Evolutionary conservation across 2,329 filamentous ascomycete species (phyloP).

Genomic region (Camptophora hylomeconis): DNA sequence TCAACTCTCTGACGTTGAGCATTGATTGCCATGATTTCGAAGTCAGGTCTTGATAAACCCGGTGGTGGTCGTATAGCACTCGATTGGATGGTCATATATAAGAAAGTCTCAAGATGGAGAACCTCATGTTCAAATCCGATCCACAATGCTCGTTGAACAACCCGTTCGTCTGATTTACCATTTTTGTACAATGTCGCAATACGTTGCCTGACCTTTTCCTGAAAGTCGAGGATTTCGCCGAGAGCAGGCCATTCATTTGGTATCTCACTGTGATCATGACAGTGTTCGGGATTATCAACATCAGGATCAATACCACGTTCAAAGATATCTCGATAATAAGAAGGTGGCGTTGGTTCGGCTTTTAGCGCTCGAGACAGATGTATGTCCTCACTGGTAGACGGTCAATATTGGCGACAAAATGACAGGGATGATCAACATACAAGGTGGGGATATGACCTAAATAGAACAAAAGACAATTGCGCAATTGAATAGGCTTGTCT

Average conservation of each 20-base stretch:
- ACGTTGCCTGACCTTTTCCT: slow-evolving; percentile 56
- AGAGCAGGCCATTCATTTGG: slow-evolving; percentile 74
- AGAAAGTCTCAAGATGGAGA: slow-evolving; percentile 87
- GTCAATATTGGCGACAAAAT: no score
- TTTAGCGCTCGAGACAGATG: no score
- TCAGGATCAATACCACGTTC: slow-evolving; percentile 92
- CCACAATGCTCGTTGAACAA: slow-evolving; percentile 66
- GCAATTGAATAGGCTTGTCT: no score
- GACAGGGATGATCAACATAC: no score
- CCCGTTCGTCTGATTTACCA: slow-evolving; percentile 37
- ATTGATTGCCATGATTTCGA: slow-evolving; percentile 45
- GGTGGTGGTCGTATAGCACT: slow-evolving; percentile 66
- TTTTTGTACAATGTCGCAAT: slow-evolving; percentile 46
- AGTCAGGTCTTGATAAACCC: slow-evolving; percentile 52
- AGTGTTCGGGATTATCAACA: slow-evolving; percentile 78
- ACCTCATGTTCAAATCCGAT: slow-evolving; percentile 84
- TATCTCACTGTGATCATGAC: slow-evolving; percentile 76
- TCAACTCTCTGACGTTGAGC: no score
- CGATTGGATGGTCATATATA: slow-evolving; percentile 96
- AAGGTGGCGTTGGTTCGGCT: no score
- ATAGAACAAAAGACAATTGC: no score
- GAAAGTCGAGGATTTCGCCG: slow-evolving; percentile 60
- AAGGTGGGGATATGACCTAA: no score
- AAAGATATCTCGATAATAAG: no score
- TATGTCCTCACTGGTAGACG: no score